Percentiles rank a stretch among this genome's conserved stretches.
phyloP scores from a whole-genome alignment of 306 rosid genomes.

The Morella rubra region DNA sequence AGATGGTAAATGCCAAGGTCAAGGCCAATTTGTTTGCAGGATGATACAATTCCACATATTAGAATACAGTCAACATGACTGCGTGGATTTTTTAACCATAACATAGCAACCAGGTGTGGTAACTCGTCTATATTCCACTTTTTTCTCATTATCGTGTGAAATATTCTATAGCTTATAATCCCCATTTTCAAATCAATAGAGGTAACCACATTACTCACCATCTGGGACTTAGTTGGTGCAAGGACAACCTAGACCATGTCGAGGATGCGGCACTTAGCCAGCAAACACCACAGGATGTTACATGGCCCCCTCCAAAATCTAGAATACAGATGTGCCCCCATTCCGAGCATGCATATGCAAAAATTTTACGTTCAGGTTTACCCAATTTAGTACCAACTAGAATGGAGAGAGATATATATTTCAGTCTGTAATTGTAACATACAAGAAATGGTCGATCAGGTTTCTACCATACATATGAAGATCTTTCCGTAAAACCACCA shows the following conservation, averaged over 20 bases:
- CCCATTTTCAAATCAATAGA: background rate
- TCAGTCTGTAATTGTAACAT: background rate
- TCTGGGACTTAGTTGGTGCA: background rate
- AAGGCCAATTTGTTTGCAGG: background rate
- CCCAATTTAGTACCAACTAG: background rate
- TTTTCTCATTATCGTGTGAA: background rate
- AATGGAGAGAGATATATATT: background rate
- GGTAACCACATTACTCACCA: background rate
- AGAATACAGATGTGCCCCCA: background rate
- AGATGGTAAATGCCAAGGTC: background rate
- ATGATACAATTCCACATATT: background rate
- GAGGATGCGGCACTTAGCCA: background rate
- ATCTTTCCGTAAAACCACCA: background rate
- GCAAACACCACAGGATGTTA: background rate
- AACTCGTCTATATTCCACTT: background rate
- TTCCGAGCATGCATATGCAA: background rate
- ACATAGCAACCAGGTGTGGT: background rate
- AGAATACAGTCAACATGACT: background rate
- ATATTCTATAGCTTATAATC: background rate
- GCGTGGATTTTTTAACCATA: too few relatives aligned
- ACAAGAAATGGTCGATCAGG: background rate
- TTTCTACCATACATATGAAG: background rate
- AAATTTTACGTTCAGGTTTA: background rate
- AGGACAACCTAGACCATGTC: background rate
- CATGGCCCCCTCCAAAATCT: background rate